Base-by-base conservation (phyloP, 2,329 filamentous ascomycete species). In the Arthrobotrys sinensis region DNA sequence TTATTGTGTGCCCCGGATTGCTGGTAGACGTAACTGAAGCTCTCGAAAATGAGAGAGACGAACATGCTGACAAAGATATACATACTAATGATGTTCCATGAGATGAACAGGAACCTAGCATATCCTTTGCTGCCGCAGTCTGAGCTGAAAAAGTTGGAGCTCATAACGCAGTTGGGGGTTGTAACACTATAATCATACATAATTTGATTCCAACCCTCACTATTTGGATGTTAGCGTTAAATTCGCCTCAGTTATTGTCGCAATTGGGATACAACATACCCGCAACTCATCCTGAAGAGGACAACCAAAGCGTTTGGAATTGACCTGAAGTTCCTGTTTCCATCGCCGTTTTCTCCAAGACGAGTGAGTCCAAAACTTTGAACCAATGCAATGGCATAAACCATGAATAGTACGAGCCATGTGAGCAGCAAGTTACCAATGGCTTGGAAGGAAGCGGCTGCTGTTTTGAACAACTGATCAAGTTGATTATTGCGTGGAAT, bases 51-150 rank as follows among this genome's bases (percentile, higher is more conserved):
- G 84, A 99, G 90, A 60, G 96, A 99, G 76, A 99, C 95, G 84
- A 99, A 99, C 81, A 99, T 86, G 83, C 95, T 97, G 83, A 98
- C 95, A 83, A 99, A 99, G 82, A 99, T 97, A 85, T 99, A 99
- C 96, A 99, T 99, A 92, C 95, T 98, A 85, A 99, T 89, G 82
- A 99, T 95, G 86, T 99, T 99, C 96, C 96, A 99, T 3, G 92
- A 90, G 73, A 98, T 94, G 86, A 99, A 99, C 8, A 99, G 87
- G 38, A 91, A 90, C 64, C 94, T 89, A 6, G 96, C 94, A 94
- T 96, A 99, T 45, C 90, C 89, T 63, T 90, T 89, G 85, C 95
- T 97, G 75, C 96, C 96, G 83, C 96, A 99, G 85, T 99, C 96
- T 82, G 93, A 96, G 48, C 92, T 86, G 82, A 94, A 95, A 84